Evolutionary conservation across 495 filamentous ascomycete species (phyloP), one percentile per base, ranked within the genome.

Genomic region (Neurospora cerealis): DNA sequence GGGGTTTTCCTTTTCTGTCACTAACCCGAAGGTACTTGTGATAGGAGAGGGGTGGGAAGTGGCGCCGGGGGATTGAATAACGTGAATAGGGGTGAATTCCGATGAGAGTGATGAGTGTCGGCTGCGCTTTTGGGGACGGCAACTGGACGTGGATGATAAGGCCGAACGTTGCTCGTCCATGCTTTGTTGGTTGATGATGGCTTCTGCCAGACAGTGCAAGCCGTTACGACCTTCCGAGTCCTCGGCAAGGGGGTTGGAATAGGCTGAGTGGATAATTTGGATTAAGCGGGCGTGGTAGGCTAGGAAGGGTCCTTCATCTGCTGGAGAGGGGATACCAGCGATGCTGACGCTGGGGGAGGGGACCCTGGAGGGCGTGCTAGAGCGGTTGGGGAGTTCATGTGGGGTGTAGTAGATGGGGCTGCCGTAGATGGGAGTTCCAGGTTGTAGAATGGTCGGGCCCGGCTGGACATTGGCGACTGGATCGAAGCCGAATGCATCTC

Each of bases 151-250:
- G 17, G 71, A 48, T 8, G 70, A 19, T 11, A 37, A 7, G 13
- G 71, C 41, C 4, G 71, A 69, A 32, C 73, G 72, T 34, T 75
- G 75, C 28, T 78, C 72, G 48, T 79, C 75, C 75, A 79, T 78
- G 44, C 75, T 76, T 39, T 76, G 74, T 69, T 78, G 74, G 71
- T 77, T 74, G 69, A 83, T 72, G 44, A 79, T 78, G 36, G 82
- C 85, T 74, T 86, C 84, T 34, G 86, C 86, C 38, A 87, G 81
- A 71, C 84, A 85, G 71, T 87, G 85, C 19, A 87, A 77, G 32
- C 83, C 86, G 76, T 87, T 87, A 6, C 84, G 83, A 21, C 86
- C 84, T 6, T 78, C 80, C 0, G 77, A 11, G 74, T 87, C 85
- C 73, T 86, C 83, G 10, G 79, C 42, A 2, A 38, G 72, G 1